Conservation (phyloP, 306 rosid species). For the Castanopsis chinensis region DNA sequence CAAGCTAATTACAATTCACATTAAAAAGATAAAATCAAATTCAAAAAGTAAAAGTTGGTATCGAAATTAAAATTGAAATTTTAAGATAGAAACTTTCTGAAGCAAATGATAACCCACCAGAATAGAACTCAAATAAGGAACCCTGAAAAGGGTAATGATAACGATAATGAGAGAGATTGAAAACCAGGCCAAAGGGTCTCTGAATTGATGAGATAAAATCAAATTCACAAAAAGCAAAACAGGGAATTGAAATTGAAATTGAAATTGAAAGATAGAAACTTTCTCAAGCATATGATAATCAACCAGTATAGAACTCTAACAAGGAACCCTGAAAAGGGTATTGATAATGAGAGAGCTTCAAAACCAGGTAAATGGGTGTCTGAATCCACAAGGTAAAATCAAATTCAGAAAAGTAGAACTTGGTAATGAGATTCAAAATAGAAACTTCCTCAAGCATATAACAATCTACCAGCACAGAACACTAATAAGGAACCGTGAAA, state of each 20-base stretch:
- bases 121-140: too few species aligned
- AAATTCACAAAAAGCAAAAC: too few species aligned
- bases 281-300: background rate
- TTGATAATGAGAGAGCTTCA: background rate
- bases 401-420: too few species aligned
- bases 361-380: background rate
- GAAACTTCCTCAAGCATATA: background rate
- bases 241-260: background rate
- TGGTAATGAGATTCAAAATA: background rate
- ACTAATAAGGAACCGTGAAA: background rate
- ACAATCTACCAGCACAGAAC: background rate
- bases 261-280: background rate
- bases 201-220: too few species aligned
- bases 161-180: too few species aligned
- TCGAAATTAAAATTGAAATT: background rate
- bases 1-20: background rate
- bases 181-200: too few species aligned
- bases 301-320: background rate
- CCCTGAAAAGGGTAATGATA: background rate
- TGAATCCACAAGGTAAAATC: background rate
- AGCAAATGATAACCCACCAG: too few species aligned
- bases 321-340: background rate
- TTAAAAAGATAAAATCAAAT: too few species aligned
- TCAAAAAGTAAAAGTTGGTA: too few species aligned
- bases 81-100: too few species aligned